phyloP scores from a whole-genome alignment of 176 grass and related monocot species.

The Carex scoparia region DNA sequence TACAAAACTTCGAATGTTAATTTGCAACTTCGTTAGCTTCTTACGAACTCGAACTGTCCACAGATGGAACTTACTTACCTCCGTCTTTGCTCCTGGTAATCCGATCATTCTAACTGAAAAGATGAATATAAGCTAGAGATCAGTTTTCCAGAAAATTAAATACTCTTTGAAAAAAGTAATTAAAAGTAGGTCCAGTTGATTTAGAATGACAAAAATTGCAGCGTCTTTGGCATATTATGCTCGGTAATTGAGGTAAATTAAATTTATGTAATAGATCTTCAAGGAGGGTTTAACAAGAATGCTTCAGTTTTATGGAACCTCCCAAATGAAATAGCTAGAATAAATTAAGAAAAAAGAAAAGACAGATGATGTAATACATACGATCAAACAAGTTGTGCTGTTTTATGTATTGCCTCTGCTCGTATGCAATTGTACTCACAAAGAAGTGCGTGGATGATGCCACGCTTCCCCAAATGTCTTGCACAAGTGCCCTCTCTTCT shows the following conservation, averaged over 20 bases:
- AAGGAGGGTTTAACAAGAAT: too few species aligned
- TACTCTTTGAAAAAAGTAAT: neutral
- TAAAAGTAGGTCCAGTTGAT: neutral
- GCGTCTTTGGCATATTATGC: too few species aligned
- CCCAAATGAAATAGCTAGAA: neutral
- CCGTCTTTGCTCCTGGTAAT: neutral
- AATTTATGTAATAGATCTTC: neutral
- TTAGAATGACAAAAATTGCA: neutral
- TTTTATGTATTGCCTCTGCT: neutral
- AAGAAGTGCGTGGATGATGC: neutral
- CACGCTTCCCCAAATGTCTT: neutral
- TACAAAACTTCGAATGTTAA: neutral
- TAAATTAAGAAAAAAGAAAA: neutral
- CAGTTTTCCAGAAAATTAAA: neutral
- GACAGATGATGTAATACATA: neutral
- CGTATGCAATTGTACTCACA: neutral
- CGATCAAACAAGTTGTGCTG: neutral
- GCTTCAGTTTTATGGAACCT: too few species aligned
- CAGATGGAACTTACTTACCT: neutral
- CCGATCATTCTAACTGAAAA: neutral
- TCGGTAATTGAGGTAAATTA: neutral
- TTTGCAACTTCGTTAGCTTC: neutral
- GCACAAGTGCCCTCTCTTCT: neutral
- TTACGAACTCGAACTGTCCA: neutral
- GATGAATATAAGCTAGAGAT: neutral